Evolutionary conservation across 257 asterid species (phyloP), one percentile per base, ranked within the genome.

Genomic region (Salvia miltiorrhiza): DNA sequence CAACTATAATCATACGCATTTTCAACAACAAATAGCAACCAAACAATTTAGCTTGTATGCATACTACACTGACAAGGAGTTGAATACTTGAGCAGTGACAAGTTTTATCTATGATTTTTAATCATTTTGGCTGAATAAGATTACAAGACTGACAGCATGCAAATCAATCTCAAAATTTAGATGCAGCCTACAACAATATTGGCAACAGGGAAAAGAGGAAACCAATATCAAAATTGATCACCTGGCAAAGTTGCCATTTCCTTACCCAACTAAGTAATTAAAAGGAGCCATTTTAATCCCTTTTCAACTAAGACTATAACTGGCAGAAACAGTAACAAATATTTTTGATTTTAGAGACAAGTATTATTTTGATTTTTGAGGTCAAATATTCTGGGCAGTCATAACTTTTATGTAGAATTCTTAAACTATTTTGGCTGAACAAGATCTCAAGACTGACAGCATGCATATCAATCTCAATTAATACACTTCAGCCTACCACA

Each of bases 201-300:
- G 83, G 86, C 81, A 81, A 78, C 81, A 69, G 83, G 79, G 84
- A 80, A 80, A 80, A 53, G 77, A 69, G 77, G 81, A 68, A 71
- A 70, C 2, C 72, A 52, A 39, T 28, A 52, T 26, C 47, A 45
- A 24, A 26, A 59, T 2, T 43, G 86, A 44, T 71, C 52, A 69
- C 86, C 83, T 78, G 77, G 81, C 81, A 78, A 81, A 81, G 83
- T 78, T 78, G 81, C 83, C 83, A 35, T 40, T 17, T 30, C 28
- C 7, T 41, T 30, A 12, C 8, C 17, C 24, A 48, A 16, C 20
- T 9, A 32, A 14, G 13, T 52, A 2, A 47, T 28, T 4, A 33
- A 52, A 33, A 4, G n/a, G 3, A 37, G 11, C 14, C 20, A 7
- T 0, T 37, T 10, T 1, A 5, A 32, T 33, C 9, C 4, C 17